A percentile compares a stretch with the other conserved stretches of the same genome.
phyloP scores from a whole-genome alignment of 2,329 filamentous ascomycete species.

The Talaromyces islandicus region DNA sequence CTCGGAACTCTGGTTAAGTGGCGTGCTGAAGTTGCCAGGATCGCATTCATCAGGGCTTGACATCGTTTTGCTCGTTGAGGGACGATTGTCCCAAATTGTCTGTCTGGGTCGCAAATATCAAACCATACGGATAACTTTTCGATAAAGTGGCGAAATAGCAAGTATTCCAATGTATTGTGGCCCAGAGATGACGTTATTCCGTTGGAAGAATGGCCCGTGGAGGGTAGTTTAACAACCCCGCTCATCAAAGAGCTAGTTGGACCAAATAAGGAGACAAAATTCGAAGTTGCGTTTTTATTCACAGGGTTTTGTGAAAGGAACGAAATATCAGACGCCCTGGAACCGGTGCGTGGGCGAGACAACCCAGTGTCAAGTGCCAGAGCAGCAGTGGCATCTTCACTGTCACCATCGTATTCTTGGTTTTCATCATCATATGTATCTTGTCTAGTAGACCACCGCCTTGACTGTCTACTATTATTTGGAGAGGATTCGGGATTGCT shows the following conservation, averaged over 20 bases:
- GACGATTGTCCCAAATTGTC: neutral
- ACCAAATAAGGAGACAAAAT: neutral
- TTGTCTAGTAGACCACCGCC: neutral
- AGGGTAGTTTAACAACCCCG: neutral
- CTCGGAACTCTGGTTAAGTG: constrained; percentile 29
- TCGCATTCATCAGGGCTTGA: constrained; percentile 30
- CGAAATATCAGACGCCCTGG: neutral
- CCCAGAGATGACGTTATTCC: neutral
- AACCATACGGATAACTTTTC: neutral
- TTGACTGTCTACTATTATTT: neutral
- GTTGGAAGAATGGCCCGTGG: neutral
- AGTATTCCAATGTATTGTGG: neutral
- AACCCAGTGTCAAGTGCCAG: neutral
- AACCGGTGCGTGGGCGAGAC: neutral
- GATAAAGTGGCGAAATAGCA: neutral
- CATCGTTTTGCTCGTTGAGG: neutral
- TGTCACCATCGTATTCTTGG: neutral
- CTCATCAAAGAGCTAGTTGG: neutral
- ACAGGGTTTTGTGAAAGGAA: neutral
- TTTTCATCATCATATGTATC: neutral
- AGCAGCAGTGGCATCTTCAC: neutral
- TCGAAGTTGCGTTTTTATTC: neutral
- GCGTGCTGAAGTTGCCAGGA: constrained; percentile 34
- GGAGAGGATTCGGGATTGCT: neutral
- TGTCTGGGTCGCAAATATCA: neutral